Percentiles rank a stretch among this genome's conserved stretches.
phyloP scores from a whole-genome alignment of 2,329 filamentous ascomycete species.

The Beauveria sp. region DNA sequence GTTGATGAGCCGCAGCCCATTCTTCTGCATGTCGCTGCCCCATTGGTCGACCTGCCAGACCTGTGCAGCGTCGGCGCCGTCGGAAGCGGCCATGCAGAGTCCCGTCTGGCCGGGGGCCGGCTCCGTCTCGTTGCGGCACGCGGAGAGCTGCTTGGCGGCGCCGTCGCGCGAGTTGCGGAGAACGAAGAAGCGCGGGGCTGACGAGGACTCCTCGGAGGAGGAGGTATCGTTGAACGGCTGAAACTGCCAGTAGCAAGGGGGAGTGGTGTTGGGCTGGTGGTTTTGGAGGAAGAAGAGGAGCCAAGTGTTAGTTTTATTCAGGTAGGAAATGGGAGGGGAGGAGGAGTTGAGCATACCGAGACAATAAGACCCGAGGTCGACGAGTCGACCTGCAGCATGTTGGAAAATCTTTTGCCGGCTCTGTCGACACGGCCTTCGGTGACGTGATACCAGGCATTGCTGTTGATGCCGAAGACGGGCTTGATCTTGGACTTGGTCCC shows the following conservation, averaged over 20 bases:
- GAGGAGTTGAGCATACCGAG: not conserved
- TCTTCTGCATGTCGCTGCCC: conserved; percentile 19
- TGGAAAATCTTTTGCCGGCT: conserved; percentile 16
- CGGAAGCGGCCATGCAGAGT: conserved; percentile 21
- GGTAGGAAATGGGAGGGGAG: too few relatives aligned
- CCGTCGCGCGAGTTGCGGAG: conserved; percentile 22
- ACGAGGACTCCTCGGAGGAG: not conserved
- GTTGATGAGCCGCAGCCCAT: conserved; percentile 24
- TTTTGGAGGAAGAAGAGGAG: not conserved
- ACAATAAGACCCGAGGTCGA: not conserved
- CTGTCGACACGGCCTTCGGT: conserved; percentile 27
- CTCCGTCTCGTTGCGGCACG: conserved; percentile 21
- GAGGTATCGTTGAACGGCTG: conserved; percentile 19
- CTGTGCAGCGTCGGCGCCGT: conserved; percentile 20
- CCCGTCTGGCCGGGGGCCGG: conserved; percentile 20
- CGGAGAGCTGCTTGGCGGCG: conserved; percentile 22
- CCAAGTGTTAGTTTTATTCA: not conserved
- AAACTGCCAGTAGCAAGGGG: conserved; percentile 21
- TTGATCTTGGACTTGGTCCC: conserved; percentile 11
- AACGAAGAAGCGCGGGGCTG: conserved; percentile 21
- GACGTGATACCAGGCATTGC: conserved; percentile 29
- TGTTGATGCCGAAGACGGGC: conserved; percentile 21
- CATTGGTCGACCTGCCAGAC: conserved; percentile 25
- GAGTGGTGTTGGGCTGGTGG: conserved; percentile 1
- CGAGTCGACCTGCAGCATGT: conserved; percentile 11